phyloP scores from a whole-genome alignment of 106 monocot species.

The Dendrobium chrysotoxum region DNA sequence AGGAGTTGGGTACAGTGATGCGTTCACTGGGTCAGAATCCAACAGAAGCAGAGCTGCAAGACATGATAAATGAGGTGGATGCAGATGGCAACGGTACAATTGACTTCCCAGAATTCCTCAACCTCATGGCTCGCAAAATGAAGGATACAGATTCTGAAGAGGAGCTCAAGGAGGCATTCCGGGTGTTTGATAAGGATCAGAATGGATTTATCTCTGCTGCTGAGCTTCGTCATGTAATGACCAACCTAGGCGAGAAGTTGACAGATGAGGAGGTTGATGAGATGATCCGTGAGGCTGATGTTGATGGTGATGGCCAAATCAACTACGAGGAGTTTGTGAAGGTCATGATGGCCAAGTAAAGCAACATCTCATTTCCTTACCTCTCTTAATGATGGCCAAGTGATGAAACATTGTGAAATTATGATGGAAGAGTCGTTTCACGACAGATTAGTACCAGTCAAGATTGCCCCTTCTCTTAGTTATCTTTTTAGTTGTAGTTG shows the following conservation, averaged over 20 bases:
- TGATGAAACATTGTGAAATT: too few species aligned
- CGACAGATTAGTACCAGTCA: background rate
- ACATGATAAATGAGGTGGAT: conserved; percentile 29
- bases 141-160: conserved; percentile 26
- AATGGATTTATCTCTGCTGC: conserved; percentile 29
- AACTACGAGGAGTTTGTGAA: conserved; percentile 28
- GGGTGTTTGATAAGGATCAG: conserved; percentile 27
- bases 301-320: conserved; percentile 28
- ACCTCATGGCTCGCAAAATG: conserved; percentile 23
- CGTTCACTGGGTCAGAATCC: conserved; percentile 22
- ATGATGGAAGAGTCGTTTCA: background rate
- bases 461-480: background rate
- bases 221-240: conserved; percentile 27
- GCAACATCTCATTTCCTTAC: background rate
- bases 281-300: conserved; percentile 30
- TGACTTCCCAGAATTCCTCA: conserved; percentile 26
- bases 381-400: background rate
- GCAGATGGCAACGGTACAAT: conserved; percentile 26
- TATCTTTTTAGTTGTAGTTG: background rate
- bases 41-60: conserved; percentile 23
- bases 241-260: conserved; percentile 16
- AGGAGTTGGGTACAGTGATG: conserved; percentile 28
- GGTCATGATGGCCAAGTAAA: conserved; percentile 28
- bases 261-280: conserved; percentile 28
- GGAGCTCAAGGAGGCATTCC: conserved; percentile 28